These are phyloP conservation scores for Hansenula lynferdii DNA, from an alignment of 1,139 yeast genomes.

Conservation along the genomic window DNA sequence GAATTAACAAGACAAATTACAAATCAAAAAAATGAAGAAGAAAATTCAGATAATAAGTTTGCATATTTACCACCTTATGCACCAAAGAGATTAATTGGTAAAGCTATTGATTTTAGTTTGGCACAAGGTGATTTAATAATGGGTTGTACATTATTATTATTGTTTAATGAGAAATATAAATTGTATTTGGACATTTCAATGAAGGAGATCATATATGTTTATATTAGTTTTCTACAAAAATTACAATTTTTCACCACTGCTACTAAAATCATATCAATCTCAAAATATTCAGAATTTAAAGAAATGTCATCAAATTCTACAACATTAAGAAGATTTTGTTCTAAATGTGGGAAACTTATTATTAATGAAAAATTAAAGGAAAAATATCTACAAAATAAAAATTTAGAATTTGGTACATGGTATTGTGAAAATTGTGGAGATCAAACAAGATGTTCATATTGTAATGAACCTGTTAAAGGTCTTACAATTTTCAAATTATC, in stretches of 20 bases:
- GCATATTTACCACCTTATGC: slow-evolving; percentile 41
- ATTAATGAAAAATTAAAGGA: slow-evolving; percentile 57
- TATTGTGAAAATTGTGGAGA: slow-evolving; percentile 70
- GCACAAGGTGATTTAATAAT: slow-evolving; percentile 63
- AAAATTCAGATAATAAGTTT: slow-evolving; percentile 12
- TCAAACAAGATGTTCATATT: slow-evolving; percentile 69
- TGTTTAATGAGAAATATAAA: slow-evolving; percentile 46
- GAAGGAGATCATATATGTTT: slow-evolving; percentile 51
- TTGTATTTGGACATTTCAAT: slow-evolving; percentile 19
- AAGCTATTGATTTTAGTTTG: slow-evolving; percentile 49
- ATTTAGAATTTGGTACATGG: slow-evolving; percentile 61
- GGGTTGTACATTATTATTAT: slow-evolving; percentile 53
- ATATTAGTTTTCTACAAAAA: slow-evolving; percentile 52
- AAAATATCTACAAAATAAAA: slow-evolving; percentile 18
- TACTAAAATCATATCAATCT: slow-evolving; percentile 49
- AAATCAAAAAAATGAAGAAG: slow-evolving; percentile 9
- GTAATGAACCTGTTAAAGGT: slow-evolving; percentile 76
- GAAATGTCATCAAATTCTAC: slow-evolving; percentile 50
- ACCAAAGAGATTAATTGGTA: slow-evolving; percentile 35
- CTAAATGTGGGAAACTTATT: slow-evolving; percentile 57
- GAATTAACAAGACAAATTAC: slow-evolving; percentile 21
- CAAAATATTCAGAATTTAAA: slow-evolving; percentile 37
- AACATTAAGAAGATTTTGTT: slow-evolving; percentile 61
- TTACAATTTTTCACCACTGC: slow-evolving; percentile 52
- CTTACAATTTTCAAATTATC: slow-evolving; percentile 58